Conservation (phyloP, 257 asterid species). For the Solanum acaule region DNA sequence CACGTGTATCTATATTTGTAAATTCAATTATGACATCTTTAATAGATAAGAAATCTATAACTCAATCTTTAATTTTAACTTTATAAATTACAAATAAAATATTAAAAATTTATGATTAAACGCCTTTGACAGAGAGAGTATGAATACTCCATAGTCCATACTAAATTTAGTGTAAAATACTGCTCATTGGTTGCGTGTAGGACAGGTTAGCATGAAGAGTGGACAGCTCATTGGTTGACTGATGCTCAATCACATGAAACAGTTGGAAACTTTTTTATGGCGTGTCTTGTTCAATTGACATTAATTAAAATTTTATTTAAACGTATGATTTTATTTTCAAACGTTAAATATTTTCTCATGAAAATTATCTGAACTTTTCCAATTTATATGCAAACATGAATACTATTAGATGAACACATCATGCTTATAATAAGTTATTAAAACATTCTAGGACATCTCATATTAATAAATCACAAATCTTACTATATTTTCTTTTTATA, state of each 20-base stretch:
- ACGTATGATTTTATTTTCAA: neutral
- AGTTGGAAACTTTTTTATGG: neutral
- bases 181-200: neutral
- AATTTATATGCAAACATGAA: neutral
- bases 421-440: neutral
- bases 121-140: no score
- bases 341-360: neutral
- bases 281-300: neutral
- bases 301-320: no score
- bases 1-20: no score
- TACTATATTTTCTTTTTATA: no score
- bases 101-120: no score
- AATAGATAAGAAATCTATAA: neutral
- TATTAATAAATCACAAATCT: no score
- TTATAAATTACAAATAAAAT: no score
- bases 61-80: neutral
- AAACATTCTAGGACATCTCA: rapidly evolving
- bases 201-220: neutral
- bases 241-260: neutral
- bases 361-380: neutral
- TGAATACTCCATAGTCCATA: no score
- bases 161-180: no score
- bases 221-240: neutral
- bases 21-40: no score
- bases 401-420: neutral